Base-by-base conservation (phyloP, 495 filamentous ascomycete genomes). In the Xylaria cubensis region DNA sequence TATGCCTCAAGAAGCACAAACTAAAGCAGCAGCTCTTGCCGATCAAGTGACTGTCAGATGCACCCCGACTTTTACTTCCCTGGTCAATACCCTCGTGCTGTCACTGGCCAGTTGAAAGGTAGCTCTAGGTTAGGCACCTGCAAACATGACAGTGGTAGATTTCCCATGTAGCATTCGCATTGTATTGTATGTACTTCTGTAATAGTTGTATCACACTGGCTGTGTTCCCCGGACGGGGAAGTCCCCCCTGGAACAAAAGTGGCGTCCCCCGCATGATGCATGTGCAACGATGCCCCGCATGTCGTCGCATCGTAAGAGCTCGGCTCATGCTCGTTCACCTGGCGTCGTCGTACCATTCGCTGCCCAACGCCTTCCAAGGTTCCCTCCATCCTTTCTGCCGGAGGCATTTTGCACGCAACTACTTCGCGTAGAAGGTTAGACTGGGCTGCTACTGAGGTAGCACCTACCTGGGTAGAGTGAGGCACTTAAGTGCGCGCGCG, bases 241-340 rank as follows among this genome's bases (percentile, higher is more conserved):
- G n/a, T n/a, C 56, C 56, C 56, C 56, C 56, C 9, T 59, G 56
- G 19, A 29, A 10, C 8, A 29, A 12, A 26, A 24, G 5, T 56
- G 51, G 21, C 51, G 51, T 15, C 51, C 32, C 56, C 56, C 69
- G 69, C 69, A 71, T 55, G 44, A 48, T 64, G 59, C 69, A 56
- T 56, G 51, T 56, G 69, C 48, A n/a, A 61, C n/a, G 26, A 53
- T 53, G 36, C 61, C 69, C 61, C 69, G 61, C 72, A 70, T 73
- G 69, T 74, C 56, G 69, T 74, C 56, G 67, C 69, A 74, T 79
- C 77, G 75, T 77, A 65, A 74, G 75, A 79, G 76, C 77, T 79
- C 77, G 75, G 75, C 75, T 77, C 77, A 79, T 74, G 41, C 39
- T 73, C 71, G 42, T 65, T 46, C 74, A 67, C 72, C 70, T 71